A percentile compares a stretch with the other conserved stretches of the same genome.
Evolutionary conservation across 176 grass and related monocot genomes (phyloP).

Genomic region (Guadua angustifolia): DNA sequence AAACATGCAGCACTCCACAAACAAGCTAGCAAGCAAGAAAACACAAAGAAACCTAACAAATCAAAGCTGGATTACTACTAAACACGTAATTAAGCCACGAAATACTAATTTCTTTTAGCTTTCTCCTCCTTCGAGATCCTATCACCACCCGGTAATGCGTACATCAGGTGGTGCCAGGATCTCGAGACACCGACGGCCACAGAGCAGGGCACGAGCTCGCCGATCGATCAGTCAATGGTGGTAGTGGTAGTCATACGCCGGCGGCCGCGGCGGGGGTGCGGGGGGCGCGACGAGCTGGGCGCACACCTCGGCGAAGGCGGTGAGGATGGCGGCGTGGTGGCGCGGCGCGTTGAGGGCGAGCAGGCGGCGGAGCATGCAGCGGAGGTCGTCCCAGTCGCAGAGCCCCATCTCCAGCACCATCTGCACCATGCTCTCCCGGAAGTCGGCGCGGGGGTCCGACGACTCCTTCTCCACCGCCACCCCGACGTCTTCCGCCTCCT

Average conservation of each 20-base stretch:
- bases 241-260: conserved; percentile 9
- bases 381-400: conserved; percentile 84
- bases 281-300: conserved; percentile 48
- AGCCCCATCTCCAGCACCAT: conserved; percentile 97
- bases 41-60: neutral
- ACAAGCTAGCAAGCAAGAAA: neutral
- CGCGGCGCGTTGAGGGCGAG: conserved; percentile 84
- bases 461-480: conserved; percentile 99
- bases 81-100: neutral
- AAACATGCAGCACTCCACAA: neutral
- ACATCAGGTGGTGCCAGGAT: conserved; percentile 84
- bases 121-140: conserved; percentile 65
- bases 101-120: conserved; percentile 28
- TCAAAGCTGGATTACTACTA: neutral
- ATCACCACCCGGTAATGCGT: conserved; percentile 67
- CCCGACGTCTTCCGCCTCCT: conserved; percentile 41
- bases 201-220: neutral
- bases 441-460: conserved; percentile 76
- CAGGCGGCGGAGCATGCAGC: conserved; percentile 77
- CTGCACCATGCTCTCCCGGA: conserved; percentile 90
- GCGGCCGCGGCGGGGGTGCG: neutral
- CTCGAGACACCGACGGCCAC: conserved; percentile 34
- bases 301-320: conserved; percentile 95
- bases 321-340: conserved; percentile 92
- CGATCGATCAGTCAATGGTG: conserved; percentile 29